phyloP scores from a whole-genome alignment of 2,329 filamentous ascomycete genomes.

The Alternaria novae-zelandiae region DNA sequence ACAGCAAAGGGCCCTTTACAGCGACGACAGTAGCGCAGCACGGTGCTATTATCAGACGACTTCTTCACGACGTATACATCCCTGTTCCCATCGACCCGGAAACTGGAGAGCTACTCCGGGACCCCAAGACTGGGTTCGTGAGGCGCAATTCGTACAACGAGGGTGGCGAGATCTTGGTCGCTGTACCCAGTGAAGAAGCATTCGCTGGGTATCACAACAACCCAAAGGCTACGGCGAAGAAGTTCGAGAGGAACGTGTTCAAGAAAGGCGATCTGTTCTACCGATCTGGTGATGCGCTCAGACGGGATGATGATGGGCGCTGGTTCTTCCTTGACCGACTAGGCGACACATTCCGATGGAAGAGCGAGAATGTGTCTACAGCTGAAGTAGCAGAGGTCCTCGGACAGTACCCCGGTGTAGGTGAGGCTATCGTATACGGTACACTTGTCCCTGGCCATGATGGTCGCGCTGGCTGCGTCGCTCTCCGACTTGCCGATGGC shows the following conservation, averaged over 20 bases:
- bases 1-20: conserved; percentile 61
- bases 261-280: conserved; percentile 54
- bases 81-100: conserved; percentile 72
- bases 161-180: conserved; percentile 77
- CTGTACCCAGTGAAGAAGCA: conserved; percentile 53
- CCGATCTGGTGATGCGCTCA: conserved; percentile 53
- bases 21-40: conserved; percentile 71
- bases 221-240: conserved; percentile 66
- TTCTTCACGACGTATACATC: conserved; percentile 62
- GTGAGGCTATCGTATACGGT: conserved; percentile 56
- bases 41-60: conserved; percentile 63
- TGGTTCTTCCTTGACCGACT: conserved; percentile 57
- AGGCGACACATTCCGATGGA: conserved; percentile 58
- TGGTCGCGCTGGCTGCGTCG: conserved; percentile 61
- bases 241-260: conserved; percentile 54
- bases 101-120: conserved; percentile 69
- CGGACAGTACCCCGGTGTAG: conserved; percentile 49
- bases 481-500: conserved; percentile 60
- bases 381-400: conserved; percentile 54
- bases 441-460: conserved; percentile 53
- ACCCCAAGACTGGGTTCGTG: conserved; percentile 71
- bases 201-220: conserved; percentile 73
- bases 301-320: conserved; percentile 50
- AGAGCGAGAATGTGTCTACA: conserved; percentile 56
- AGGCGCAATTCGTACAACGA: conserved; percentile 66